Evolutionary conservation across 192 early-diverging fungal genomes (phyloP), one percentile per base, ranked within the genome.

Genomic region (Rhizophagus clarus): DNA sequence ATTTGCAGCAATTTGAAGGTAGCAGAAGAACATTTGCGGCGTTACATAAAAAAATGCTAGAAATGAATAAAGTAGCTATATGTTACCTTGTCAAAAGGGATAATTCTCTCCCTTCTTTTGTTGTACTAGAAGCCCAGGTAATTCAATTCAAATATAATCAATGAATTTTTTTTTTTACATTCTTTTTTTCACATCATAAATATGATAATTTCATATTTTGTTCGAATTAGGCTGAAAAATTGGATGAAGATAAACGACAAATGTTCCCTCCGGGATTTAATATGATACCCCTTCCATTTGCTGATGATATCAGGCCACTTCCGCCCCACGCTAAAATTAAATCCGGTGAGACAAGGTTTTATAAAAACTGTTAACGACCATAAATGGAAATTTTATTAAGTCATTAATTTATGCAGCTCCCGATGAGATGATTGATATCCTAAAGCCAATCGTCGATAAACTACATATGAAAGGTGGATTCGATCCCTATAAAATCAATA

Each of bases 81-180:
- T 94, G 93, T 73, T 87, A 82, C 2, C 84, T 94, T 26, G 88
- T 91, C 45, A 85, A 88, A 14, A 85, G 92, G 22, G 77, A 79
- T 31, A 89, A 32, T 85, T 42, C 74, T 83, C 3, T 81, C 82
- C 61, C 89, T 89, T 1, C 80, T 90, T 49, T 81, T 28, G 95
- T 90, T 10, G 93, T 92, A 8, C 83, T 95, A 22, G 26, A 92
- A 17, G 93, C 94, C 7, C 90, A 96, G 83, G 92, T 95, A 84
- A 47, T 22, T 72, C 1, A 51, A 22, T 47, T 31, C 15, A 5
- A 60, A 12, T 45, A 71, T n/a, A n/a, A n/a, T 29, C 10, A 34
- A 22, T 63, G 2, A 10, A n/a, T 28, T 4, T 34, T 34, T 40
- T 40, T 40, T n/a, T n/a, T n/a, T n/a, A n/a, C n/a, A n/a, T n/a